These are phyloP conservation scores for Cardiospermum halicacabum DNA, from an alignment of 345 rosid genomes.

Conservation along the genomic window DNA sequence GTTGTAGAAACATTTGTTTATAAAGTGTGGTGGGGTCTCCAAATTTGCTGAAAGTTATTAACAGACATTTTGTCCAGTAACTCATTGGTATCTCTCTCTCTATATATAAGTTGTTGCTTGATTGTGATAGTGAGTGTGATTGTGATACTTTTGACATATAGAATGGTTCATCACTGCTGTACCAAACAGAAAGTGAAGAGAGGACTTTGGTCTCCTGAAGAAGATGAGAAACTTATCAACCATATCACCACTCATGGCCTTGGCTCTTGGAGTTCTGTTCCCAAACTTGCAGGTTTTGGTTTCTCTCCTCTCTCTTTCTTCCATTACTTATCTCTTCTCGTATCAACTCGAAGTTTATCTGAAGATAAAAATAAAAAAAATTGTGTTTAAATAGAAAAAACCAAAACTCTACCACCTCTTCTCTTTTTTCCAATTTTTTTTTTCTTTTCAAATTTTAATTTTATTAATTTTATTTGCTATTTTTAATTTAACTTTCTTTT, in stretches of 20 bases:
- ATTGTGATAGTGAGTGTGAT: neutral
- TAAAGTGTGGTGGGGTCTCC: neutral
- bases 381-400: too few relatives aligned
- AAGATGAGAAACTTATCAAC: conserved; percentile 51
- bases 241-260: conserved; percentile 43
- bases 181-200: conserved; percentile 62
- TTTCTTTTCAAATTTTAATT: too few relatives aligned
- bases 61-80: neutral
- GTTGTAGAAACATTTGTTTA: neutral
- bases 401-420: too few relatives aligned
- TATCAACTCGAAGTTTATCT: too few relatives aligned
- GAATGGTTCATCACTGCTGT: conserved; percentile 63
- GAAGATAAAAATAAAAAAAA: too few relatives aligned
- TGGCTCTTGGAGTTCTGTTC: conserved; percentile 61
- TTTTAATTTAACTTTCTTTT: too few relatives aligned
- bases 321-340: neutral
- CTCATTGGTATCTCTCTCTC: neutral
- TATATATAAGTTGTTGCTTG: neutral
- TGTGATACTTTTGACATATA: neutral
- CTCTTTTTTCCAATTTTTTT: too few relatives aligned
- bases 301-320: neutral
- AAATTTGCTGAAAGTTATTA: neutral
- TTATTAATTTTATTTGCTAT: too few relatives aligned
- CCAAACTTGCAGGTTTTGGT: conserved; percentile 49
- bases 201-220: conserved; percentile 68